Evolutionary conservation across 2,329 filamentous ascomycete genomes (phyloP).

Genomic region (Cytospora paraplurivora): DNA sequence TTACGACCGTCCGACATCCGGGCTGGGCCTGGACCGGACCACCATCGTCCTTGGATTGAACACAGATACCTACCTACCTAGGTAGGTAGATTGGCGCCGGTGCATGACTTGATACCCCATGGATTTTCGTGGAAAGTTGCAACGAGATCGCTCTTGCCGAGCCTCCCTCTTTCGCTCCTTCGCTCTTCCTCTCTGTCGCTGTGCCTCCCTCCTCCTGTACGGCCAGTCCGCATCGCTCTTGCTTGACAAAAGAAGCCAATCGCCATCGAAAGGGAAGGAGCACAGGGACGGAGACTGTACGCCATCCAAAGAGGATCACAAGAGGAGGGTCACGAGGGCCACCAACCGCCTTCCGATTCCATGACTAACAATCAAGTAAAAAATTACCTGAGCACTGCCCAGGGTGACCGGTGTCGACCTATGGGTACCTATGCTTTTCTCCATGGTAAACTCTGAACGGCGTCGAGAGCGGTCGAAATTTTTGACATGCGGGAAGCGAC

Average conservation of each 20-base stretch:
- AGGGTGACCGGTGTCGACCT: background rate
- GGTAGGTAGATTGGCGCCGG: no score
- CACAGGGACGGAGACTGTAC: background rate
- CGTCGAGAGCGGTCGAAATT: constrained; percentile 19
- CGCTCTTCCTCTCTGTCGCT: background rate
- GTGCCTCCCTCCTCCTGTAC: no score
- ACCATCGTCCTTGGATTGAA: no score
- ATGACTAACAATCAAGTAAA: background rate
- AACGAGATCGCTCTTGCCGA: background rate
- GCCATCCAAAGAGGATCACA: background rate
- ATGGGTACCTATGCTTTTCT: background rate
- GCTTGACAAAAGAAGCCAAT: background rate
- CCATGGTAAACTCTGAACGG: constrained; percentile 5
- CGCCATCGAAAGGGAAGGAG: background rate
- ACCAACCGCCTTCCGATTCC: background rate
- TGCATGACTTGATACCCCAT: no score
- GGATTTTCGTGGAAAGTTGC: background rate
- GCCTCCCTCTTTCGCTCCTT: background rate
- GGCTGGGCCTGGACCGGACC: no score
- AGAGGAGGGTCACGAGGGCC: background rate
- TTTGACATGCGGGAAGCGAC: constrained; percentile 4
- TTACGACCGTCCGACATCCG: no score
- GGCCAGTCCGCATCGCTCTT: background rate
- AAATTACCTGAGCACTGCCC: background rate
- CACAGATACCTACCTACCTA: no score